Conservation (phyloP, 805 yeast species). For the Cyberlindnera veronae region DNA sequence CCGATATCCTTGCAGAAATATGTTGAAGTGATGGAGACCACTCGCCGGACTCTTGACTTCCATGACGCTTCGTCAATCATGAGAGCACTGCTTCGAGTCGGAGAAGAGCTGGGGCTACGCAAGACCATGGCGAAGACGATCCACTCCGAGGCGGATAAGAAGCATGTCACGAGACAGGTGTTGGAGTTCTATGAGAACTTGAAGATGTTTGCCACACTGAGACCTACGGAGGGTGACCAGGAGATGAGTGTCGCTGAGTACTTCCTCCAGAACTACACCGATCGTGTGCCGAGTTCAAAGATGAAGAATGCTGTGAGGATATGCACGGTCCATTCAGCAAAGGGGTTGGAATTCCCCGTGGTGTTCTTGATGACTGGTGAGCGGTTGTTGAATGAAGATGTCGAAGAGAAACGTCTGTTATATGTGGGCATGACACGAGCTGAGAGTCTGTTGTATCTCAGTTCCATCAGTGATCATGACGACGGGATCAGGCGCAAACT, state of each 20-base stretch:
- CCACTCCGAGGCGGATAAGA: slow-evolving; percentile 26
- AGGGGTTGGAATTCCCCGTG: slow-evolving; percentile 70
- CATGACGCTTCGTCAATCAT: slow-evolving; percentile 16
- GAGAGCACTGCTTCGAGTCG: slow-evolving; percentile 12
- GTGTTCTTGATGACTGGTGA: slow-evolving; percentile 40
- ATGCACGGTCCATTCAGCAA: slow-evolving; percentile 71
- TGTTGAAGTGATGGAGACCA: slow-evolving; percentile 20
- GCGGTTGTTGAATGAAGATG: background rate
- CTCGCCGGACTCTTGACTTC: slow-evolving; percentile 17
- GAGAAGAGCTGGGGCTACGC: slow-evolving; percentile 16
- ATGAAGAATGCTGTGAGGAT: slow-evolving; percentile 41
- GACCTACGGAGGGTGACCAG: too few relatives aligned
- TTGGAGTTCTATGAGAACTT: slow-evolving; percentile 36
- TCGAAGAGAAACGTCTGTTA: slow-evolving; percentile 40
- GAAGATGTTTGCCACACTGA: slow-evolving; percentile 25
- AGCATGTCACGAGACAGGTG: slow-evolving; percentile 28
- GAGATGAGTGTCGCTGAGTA: slow-evolving; percentile 27
- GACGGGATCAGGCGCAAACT: too few relatives aligned
- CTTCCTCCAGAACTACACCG: slow-evolving; percentile 32
- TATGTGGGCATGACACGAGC: slow-evolving; percentile 74
- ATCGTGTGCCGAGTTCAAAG: slow-evolving; percentile 27
- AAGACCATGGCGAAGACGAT: slow-evolving; percentile 12
- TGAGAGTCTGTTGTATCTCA: slow-evolving; percentile 32
- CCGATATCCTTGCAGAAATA: slow-evolving; percentile 29
- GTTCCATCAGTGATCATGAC: too few relatives aligned